phyloP scores from a whole-genome alignment of 2,329 filamentous ascomycete species.

The Sarocladiaceae sp. region DNA sequence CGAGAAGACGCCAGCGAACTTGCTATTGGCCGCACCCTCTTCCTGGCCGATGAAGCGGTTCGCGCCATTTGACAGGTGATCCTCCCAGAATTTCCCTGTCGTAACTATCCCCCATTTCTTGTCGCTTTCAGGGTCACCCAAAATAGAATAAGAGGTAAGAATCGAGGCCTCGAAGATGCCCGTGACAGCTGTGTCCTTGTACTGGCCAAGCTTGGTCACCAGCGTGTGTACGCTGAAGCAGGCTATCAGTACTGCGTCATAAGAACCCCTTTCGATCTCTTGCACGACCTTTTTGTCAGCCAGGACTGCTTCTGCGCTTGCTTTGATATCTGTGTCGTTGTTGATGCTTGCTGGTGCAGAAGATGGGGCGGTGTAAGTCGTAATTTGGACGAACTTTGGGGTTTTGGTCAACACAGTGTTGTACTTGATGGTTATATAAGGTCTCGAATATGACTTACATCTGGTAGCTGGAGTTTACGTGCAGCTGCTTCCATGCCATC shows the following conservation, averaged over 20 bases:
- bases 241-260: conserved; percentile 77
- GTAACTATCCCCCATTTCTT: conserved; percentile 79
- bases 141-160: conserved; percentile 51
- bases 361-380: conserved; percentile 60
- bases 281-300: conserved; percentile 38
- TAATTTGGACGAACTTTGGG: conserved; percentile 40
- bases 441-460: conserved; percentile 24
- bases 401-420: neutral
- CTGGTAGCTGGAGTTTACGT: conserved; percentile 30
- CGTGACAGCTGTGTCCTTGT: conserved; percentile 23
- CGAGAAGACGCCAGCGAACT: conserved; percentile 73
- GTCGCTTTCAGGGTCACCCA: conserved; percentile 16
- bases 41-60: conserved; percentile 52
- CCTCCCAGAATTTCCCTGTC: conserved; percentile 79
- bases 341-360: conserved; percentile 70
- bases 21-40: conserved; percentile 15
- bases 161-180: conserved; percentile 89
- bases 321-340: conserved; percentile 59
- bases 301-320: conserved; percentile 58
- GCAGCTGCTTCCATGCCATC: conserved; percentile 50
- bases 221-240: conserved; percentile 85
- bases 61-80: conserved; percentile 62
- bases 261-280: conserved; percentile 25
- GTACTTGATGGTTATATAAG: neutral
- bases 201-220: conserved; percentile 49